Conservation (phyloP, 352 stramenopile species). For the Phytophthora macrochlamydospora region DNA sequence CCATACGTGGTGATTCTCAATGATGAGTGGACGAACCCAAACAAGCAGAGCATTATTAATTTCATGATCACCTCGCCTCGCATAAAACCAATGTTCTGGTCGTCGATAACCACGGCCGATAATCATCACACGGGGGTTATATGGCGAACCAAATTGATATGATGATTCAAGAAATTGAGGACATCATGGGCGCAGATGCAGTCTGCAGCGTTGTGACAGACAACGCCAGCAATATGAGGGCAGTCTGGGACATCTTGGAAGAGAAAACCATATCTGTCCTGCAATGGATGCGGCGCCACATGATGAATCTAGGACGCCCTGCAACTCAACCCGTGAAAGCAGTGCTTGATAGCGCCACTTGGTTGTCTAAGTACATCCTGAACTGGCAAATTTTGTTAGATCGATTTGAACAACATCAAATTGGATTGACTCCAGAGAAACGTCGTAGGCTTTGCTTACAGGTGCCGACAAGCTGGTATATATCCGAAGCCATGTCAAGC, state of each 20-base stretch:
- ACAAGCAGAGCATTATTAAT: constrained; percentile 24
- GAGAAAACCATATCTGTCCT: neutral
- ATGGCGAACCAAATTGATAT: neutral
- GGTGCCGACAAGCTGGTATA: constrained; percentile 14
- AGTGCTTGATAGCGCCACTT: neutral
- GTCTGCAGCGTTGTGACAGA: constrained; percentile 7
- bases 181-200: neutral
- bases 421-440: neutral
- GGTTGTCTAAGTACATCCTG: constrained; percentile 12
- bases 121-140: constrained; percentile 11
- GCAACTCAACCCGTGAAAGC: neutral
- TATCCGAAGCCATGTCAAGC: constrained; percentile 1
- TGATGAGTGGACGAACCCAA: constrained; percentile 17
- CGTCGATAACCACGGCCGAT: constrained; percentile 4
- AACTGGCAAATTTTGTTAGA: constrained; percentile 2
- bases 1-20: constrained; percentile 9
- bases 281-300: constrained; percentile 14
- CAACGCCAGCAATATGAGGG: constrained; percentile 7
- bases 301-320: constrained; percentile 12
- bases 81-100: constrained; percentile 16
- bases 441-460: constrained; percentile 1
- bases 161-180: constrained; percentile 7
- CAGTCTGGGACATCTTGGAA: constrained; percentile 6
- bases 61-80: constrained; percentile 6
- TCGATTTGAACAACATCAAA: constrained; percentile 11